Evolutionary conservation across 1,139 yeast genomes (phyloP), one percentile per base, ranked within the genome.

Genomic region (Hansenula sp.): DNA sequence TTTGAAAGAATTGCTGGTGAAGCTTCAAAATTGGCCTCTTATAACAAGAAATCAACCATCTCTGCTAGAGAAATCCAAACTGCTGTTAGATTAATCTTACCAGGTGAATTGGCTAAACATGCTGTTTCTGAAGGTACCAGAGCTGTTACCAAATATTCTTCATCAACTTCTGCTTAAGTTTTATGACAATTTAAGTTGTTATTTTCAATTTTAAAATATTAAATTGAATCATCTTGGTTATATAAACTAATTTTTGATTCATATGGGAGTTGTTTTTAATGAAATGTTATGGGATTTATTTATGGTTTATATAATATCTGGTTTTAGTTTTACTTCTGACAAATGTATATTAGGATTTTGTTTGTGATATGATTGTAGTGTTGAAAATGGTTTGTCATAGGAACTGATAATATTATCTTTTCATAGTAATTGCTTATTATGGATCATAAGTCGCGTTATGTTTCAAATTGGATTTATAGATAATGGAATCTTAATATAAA

Each of bases 1-100:
- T 87, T 87, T 63, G 96, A 87, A 76, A 86, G 96, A 82, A 84
- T 84, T 65, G 99, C 99, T 62, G 76, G 94, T 62, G 99, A 93
- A 77, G 97, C 99, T 63, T 93, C 99, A 60, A 93, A 93, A 79
- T 85, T 93, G 69, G 99, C 99, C 76, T 96, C 97, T 67, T 93
- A 93, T 87, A 93, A 93, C 88, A 93, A 93, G 83, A 91, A 91
- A 79, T 90, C 97, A 47, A 93, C 99, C 66, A 93, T 93, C 67
- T 90, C 98, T 57, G 96, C 99, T 51, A 90, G 99, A 80, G 99
- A 93, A 77, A 93, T 93, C 67, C 99, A 93, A 77, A 93, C 98
- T 62, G 97, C 99, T 61, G 99, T 93, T 61, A 88, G 98, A 82
- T 85, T 93, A 69, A 93, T 93, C 76, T 86, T 93, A 66, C 99